These are phyloP conservation scores for Colletotrichum sp. DNA, from an alignment of 2,329 filamentous ascomycete species.

Conservation along the genomic window DNA sequence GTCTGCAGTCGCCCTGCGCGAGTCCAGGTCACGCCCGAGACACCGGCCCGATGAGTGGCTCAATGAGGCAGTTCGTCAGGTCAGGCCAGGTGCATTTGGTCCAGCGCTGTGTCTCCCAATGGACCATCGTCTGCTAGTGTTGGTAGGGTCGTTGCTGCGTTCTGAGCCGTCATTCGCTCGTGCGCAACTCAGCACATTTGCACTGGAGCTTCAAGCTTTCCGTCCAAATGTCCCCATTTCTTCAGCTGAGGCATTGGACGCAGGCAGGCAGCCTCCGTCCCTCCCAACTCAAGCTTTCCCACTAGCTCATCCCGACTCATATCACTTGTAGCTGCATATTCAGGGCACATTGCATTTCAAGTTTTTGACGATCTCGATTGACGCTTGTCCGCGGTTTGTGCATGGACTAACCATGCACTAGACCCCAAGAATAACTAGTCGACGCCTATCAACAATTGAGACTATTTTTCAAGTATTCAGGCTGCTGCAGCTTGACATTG, in stretches of 20 bases:
- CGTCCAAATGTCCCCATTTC: neutral
- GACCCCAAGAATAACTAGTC: neutral
- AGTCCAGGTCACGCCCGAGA: slow-evolving; percentile 11
- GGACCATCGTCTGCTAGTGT: neutral
- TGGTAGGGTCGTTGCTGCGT: neutral
- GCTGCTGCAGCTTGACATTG: neutral
- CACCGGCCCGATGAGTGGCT: neutral
- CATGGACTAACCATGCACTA: neutral
- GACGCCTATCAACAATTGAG: slow-evolving; percentile 13
- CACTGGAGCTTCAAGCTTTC: neutral
- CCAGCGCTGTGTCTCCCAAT: neutral
- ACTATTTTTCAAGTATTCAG: slow-evolving; percentile 4
- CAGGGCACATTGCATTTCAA: neutral
- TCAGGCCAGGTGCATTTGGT: neutral
- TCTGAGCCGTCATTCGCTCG: neutral
- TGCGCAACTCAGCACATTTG: neutral
- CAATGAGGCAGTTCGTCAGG: neutral
- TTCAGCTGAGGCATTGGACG: neutral
- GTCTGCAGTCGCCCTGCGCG: neutral
- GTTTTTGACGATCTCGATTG: neutral
- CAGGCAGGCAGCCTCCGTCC: neutral
- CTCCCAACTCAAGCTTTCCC: neutral
- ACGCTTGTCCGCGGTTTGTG: neutral
- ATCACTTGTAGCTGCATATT: neutral
- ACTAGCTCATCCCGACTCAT: neutral